Evolutionary conservation across 2,329 filamentous ascomycete genomes (phyloP).

Genomic region (Diaporthe velutina): DNA sequence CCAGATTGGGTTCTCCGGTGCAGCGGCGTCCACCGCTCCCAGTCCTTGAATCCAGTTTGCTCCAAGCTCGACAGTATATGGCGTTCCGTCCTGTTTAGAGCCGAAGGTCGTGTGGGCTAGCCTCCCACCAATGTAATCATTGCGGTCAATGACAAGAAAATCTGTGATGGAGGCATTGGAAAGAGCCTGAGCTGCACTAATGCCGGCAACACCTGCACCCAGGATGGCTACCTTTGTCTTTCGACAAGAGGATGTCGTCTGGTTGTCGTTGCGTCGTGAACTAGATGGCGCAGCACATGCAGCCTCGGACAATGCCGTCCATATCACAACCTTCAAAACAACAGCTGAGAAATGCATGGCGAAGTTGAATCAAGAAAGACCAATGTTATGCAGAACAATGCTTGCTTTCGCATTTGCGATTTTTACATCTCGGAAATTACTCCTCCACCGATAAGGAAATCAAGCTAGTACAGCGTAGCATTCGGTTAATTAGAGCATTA

Average conservation of each 20-base stretch:
- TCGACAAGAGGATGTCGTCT: constrained; percentile 43
- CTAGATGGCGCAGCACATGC: constrained; percentile 17
- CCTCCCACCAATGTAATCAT: constrained; percentile 72
- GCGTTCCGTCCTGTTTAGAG: constrained; percentile 59
- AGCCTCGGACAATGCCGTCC: not conserved
- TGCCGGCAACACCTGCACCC: constrained; percentile 73
- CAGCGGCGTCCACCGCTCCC: constrained; percentile 45
- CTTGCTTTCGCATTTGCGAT: not conserved
- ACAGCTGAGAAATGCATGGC: constrained; percentile 2
- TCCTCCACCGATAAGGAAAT: constrained; percentile 10
- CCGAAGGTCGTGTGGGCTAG: constrained; percentile 71
- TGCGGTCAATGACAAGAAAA: constrained; percentile 75
- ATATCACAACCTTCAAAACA: not conserved
- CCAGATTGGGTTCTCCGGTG: constrained; percentile 73
- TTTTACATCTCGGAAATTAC: constrained; percentile 16
- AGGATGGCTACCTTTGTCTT: constrained; percentile 57
- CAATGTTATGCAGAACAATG: not conserved
- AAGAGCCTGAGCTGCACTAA: constrained; percentile 74
- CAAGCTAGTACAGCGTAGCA: not conserved
- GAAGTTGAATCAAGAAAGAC: too few species aligned
- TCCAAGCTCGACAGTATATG: constrained; percentile 73
- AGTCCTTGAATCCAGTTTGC: constrained; percentile 71
- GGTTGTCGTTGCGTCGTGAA: not conserved
- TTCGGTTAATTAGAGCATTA: not conserved
- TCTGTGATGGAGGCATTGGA: constrained; percentile 71